phyloP scores from a whole-genome alignment of 345 rosid species.

The Firmiana major region DNA sequence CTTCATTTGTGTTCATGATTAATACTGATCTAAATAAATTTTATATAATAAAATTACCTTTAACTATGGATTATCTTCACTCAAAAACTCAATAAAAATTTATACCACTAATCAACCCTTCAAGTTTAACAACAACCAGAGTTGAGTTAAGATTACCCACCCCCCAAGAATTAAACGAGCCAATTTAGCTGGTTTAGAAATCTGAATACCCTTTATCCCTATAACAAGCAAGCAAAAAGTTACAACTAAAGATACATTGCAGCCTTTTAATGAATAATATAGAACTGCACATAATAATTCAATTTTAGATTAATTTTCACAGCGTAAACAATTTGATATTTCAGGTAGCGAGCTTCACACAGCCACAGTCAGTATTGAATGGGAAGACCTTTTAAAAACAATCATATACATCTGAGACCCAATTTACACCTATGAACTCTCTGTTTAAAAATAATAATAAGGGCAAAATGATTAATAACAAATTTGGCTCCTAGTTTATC shows the following conservation, averaged over 20 bases:
- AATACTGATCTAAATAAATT: too few relatives aligned
- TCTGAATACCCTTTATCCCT: background rate
- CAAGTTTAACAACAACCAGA: background rate
- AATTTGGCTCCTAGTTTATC: constrained; percentile 18
- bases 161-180: background rate
- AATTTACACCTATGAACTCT: background rate
- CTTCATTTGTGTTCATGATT: too few relatives aligned
- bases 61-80: too few relatives aligned
- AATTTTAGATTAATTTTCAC: background rate
- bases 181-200: background rate
- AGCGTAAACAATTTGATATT: background rate
- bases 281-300: background rate
- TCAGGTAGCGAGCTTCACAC: background rate
- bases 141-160: background rate
- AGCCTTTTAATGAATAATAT: background rate
- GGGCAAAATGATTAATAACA: constrained; percentile 16
- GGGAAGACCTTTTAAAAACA: background rate
- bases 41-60: too few relatives aligned
- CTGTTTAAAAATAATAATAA: background rate
- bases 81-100: too few relatives aligned
- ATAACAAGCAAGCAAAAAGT: background rate
- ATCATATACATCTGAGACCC: constrained; percentile 19
- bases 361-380: background rate
- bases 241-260: background rate
- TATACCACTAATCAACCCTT: too few relatives aligned